phyloP scores from a whole-genome alignment of 2,329 filamentous ascomycete species.

The Alternaria rosae region DNA sequence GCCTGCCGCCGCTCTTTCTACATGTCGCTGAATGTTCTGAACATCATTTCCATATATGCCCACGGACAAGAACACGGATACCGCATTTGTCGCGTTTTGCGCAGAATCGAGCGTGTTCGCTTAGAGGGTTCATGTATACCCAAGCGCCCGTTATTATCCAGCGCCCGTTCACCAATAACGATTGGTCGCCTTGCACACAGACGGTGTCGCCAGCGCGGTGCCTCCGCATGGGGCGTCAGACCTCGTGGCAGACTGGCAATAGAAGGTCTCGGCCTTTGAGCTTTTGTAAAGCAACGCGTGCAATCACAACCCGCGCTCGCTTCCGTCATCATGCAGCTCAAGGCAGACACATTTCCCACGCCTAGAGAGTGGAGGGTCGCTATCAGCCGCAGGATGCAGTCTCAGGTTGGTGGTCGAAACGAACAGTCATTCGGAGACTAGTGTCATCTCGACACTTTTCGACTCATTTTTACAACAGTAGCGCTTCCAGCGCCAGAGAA shows the following conservation, averaged over 20 bases:
- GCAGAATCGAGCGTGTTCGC: constrained; percentile 12
- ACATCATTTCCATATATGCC: constrained; percentile 9
- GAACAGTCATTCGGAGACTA: constrained; percentile 20
- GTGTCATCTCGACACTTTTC: not conserved
- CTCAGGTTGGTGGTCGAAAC: constrained; percentile 22
- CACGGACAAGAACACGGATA: constrained; percentile 4
- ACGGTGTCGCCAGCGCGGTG: constrained; percentile 15
- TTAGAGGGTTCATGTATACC: constrained; percentile 17
- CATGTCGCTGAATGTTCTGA: not conserved
- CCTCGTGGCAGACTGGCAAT: constrained; percentile 35
- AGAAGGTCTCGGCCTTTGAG: constrained; percentile 26
- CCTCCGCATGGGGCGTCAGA: constrained; percentile 21
- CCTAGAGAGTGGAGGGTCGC: constrained; percentile 9
- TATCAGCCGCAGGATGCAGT: constrained; percentile 19
- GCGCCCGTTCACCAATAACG: constrained; percentile 23
- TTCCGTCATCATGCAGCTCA: constrained; percentile 36
- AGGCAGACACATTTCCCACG: constrained; percentile 28
- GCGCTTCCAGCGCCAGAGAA: not conserved
- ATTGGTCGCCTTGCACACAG: constrained; percentile 24
- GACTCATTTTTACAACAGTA: constrained; percentile 4
- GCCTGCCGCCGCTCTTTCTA: constrained; percentile 11
- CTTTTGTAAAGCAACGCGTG: constrained; percentile 22
- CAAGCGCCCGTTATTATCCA: constrained; percentile 29
- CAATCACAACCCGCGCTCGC: constrained; percentile 20
- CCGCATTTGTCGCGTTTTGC: constrained; percentile 17